phyloP scores from a whole-genome alignment of 106 monocot genomes.

The Dactylorhiza incarnata region DNA sequence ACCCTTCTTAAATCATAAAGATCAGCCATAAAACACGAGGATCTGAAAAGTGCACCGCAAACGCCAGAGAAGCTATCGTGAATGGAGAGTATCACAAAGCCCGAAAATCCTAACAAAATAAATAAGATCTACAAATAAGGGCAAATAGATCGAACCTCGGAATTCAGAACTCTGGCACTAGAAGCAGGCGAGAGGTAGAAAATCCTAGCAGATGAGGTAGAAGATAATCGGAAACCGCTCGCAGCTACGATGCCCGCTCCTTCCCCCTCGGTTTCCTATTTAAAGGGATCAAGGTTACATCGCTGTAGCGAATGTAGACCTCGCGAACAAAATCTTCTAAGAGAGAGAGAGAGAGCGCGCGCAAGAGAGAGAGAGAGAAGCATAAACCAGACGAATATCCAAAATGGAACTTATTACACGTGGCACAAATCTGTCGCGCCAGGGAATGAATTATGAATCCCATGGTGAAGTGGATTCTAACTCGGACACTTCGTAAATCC shows the following conservation, averaged over 20 bases:
- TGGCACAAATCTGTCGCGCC: not conserved
- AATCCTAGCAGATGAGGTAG: not conserved
- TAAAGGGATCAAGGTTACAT: not conserved
- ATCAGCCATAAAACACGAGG: not conserved
- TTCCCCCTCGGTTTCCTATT: not conserved
- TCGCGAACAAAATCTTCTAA: not conserved
- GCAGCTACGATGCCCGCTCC: not conserved
- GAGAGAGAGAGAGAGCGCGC: not conserved
- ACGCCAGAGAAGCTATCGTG: not conserved
- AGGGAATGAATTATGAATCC: not conserved
- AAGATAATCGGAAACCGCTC: not conserved
- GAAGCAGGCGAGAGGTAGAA: not conserved
- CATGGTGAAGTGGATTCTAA: not conserved
- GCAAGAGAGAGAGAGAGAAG: not conserved
- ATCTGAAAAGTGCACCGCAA: not conserved
- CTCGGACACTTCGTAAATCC: too few species aligned
- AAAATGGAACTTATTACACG: not conserved
- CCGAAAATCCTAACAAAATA: not conserved
- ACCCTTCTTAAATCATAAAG: not conserved
- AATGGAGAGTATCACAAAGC: not conserved
- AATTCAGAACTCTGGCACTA: not conserved
- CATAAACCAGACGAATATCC: conserved; percentile 1
- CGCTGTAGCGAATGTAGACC: not conserved
- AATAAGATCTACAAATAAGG: not conserved
- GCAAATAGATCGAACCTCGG: not conserved